Conservation (phyloP, 805 yeast species). For the Candida lessepsii region DNA sequence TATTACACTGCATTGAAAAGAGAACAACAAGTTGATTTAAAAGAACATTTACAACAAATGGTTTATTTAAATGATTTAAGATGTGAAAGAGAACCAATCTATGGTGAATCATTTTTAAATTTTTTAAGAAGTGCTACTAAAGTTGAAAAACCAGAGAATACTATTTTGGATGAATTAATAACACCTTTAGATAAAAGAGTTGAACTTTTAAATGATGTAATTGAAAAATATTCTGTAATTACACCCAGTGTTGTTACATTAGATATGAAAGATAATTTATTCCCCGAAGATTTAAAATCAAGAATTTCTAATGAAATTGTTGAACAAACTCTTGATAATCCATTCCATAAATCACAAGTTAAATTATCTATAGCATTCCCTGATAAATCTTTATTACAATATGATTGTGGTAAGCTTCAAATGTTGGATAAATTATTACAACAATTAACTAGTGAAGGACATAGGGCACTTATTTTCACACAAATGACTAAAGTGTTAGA, state of each 20-base stretch:
- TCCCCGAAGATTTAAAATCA: slow-evolving; percentile 41
- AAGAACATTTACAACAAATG: slow-evolving; percentile 54
- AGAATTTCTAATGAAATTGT: slow-evolving; percentile 30
- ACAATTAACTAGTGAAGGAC: slow-evolving; percentile 81
- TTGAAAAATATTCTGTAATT: slow-evolving; percentile 78
- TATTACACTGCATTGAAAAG: slow-evolving; percentile 60
- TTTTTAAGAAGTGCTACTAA: slow-evolving; percentile 26
- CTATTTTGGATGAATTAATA: slow-evolving; percentile 21
- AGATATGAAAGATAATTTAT: slow-evolving; percentile 57
- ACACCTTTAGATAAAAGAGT: slow-evolving; percentile 27
- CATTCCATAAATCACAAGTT: slow-evolving; percentile 79
- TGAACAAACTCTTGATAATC: slow-evolving; percentile 44
- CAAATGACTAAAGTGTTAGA: slow-evolving; percentile 98
- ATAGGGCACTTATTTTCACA: slow-evolving; percentile 91
- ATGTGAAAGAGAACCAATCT: slow-evolving; percentile 64
- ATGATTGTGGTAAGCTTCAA: slow-evolving; percentile 96
- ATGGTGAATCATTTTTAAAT: slow-evolving; percentile 58
- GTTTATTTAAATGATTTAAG: slow-evolving; percentile 65
- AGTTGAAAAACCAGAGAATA: slow-evolving; percentile 8
- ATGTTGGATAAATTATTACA: slow-evolving; percentile 73
- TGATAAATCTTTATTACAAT: slow-evolving; percentile 85
- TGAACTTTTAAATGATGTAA: slow-evolving; percentile 42
- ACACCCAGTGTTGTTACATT: slow-evolving; percentile 84
- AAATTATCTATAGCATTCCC: slow-evolving; percentile 93
- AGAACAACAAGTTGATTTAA: slow-evolving; percentile 49